A percentile compares a stretch with the other conserved stretches of the same genome.
Conservation (phyloP, 2,329 filamentous ascomycete species). For the Aquanectria penicillioides region DNA sequence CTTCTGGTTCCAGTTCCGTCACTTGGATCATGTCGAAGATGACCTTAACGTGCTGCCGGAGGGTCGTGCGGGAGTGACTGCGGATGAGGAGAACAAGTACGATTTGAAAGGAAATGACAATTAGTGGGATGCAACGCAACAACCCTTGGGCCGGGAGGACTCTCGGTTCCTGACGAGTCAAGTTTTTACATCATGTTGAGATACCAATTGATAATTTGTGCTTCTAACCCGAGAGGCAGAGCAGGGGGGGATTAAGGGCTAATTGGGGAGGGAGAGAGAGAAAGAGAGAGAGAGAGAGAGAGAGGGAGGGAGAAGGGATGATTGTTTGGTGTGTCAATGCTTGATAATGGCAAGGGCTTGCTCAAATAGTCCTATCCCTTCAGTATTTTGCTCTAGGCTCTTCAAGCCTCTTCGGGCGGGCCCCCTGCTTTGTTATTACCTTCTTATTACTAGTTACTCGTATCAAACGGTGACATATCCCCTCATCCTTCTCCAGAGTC, state of each 20-base stretch:
- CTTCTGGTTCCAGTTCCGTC: constrained; percentile 75
- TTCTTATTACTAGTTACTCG: neutral
- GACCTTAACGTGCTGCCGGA: constrained; percentile 67
- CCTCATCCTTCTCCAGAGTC: neutral
- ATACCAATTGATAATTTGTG: neutral
- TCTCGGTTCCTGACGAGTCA: neutral
- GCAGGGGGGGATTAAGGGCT: no score
- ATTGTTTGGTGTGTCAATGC: neutral
- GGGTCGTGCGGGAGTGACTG: constrained; percentile 41
- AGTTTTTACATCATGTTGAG: neutral
- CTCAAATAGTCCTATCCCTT: no score
- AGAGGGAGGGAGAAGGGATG: neutral
- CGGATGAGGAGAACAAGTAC: constrained; percentile 34
- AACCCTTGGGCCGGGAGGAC: no score
- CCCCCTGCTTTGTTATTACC: neutral
- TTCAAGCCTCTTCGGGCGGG: no score
- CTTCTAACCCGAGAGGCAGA: no score
- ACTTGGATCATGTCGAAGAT: constrained; percentile 73
- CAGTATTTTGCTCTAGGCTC: no score
- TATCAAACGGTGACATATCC: neutral
- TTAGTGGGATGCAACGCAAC: neutral
- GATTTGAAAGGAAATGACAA: constrained; percentile 25
- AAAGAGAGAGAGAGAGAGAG: no score
- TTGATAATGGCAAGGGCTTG: neutral
- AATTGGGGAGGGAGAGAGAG: no score